These are phyloP conservation scores for Nidularia sp. DNA, from an alignment of 768 basidiomycete genomes.

Conservation along the genomic window DNA sequence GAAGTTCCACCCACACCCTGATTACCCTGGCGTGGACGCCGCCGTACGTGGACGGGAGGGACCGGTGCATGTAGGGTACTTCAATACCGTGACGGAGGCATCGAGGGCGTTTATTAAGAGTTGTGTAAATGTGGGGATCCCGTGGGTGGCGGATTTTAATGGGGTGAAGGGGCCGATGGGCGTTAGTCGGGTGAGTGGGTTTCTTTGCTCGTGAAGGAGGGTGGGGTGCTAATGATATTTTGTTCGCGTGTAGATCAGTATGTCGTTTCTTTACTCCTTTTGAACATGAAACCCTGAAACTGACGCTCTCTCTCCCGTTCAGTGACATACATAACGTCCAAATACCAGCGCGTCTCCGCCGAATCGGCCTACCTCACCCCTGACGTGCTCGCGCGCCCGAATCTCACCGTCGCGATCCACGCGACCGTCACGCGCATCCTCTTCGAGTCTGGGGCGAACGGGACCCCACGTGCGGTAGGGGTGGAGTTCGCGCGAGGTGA, in stretches of 20 bases:
- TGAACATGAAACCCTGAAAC: no score
- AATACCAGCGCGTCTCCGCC: slow-evolving; percentile 52
- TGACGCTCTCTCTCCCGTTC: no score
- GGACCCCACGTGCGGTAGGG: slow-evolving; percentile 37
- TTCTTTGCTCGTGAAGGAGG: not conserved
- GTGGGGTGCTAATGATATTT: no score
- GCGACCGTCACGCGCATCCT: slow-evolving; percentile 57
- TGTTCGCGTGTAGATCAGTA: no score
- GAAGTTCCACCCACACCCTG: slow-evolving; percentile 43
- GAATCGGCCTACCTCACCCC: slow-evolving; percentile 67
- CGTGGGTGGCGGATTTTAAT: slow-evolving; percentile 60
- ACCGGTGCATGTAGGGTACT: slow-evolving; percentile 58
- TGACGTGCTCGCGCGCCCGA: slow-evolving; percentile 58
- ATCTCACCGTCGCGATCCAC: slow-evolving; percentile 56
- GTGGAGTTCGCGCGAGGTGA: slow-evolving; percentile 42
- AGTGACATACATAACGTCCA: slow-evolving; percentile 59
- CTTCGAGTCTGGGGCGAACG: slow-evolving; percentile 29
- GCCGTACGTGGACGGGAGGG: slow-evolving; percentile 46
- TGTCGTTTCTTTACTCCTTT: no score
- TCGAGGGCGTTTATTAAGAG: slow-evolving; percentile 54
- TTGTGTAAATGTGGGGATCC: slow-evolving; percentile 50
- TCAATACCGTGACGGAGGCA: slow-evolving; percentile 38
- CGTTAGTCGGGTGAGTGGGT: slow-evolving; percentile 46
- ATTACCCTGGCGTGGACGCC: slow-evolving; percentile 48
- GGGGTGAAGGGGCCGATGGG: slow-evolving; percentile 56